Percentiles rank a stretch among this genome's conserved stretches.
These are phyloP conservation scores for Pichia occidentalis DNA, from an alignment of 805 yeast species.

Conservation along the genomic window DNA sequence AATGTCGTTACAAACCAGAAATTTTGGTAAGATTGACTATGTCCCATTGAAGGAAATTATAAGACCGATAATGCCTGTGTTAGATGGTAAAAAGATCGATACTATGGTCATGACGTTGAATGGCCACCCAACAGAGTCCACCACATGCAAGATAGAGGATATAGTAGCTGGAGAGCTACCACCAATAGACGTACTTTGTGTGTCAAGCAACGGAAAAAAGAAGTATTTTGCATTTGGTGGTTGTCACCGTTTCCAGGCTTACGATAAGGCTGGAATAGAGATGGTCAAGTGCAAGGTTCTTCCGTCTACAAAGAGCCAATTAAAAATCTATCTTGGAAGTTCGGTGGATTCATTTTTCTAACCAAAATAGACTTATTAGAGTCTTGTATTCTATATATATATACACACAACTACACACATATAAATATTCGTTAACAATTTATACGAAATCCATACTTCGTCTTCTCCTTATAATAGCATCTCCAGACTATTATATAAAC, in stretches of 20 bases:
- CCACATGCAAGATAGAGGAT: constrained; percentile 46
- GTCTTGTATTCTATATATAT: constrained; percentile 67
- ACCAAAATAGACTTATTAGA: constrained; percentile 29
- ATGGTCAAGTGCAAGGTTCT: constrained; percentile 64
- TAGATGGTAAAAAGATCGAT: constrained; percentile 66
- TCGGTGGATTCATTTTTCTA: constrained; percentile 48
- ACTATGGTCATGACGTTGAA: constrained; percentile 69
- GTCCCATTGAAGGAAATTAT: constrained; percentile 63
- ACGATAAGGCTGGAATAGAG: constrained; percentile 46
- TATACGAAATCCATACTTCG: too few relatives aligned
- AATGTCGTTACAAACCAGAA: constrained; percentile 68
- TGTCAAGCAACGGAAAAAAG: constrained; percentile 53
- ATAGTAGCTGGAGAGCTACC: constrained; percentile 63
- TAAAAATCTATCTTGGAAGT: constrained; percentile 64
- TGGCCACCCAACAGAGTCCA: constrained; percentile 57
- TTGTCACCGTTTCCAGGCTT: constrained; percentile 85
- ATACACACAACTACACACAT: constrained; percentile 63
- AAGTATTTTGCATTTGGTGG: constrained; percentile 85
- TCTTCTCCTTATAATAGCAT: too few relatives aligned
- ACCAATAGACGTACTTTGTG: constrained; percentile 71
- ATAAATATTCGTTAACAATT: too few relatives aligned
- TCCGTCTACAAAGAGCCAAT: constrained; percentile 68
- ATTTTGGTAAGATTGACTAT: constrained; percentile 43
- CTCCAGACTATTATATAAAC: too few relatives aligned
- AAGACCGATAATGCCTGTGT: constrained; percentile 81